Base-by-base conservation (phyloP, 2,329 filamentous ascomycete genomes). In the Diaporthe longicolla region DNA sequence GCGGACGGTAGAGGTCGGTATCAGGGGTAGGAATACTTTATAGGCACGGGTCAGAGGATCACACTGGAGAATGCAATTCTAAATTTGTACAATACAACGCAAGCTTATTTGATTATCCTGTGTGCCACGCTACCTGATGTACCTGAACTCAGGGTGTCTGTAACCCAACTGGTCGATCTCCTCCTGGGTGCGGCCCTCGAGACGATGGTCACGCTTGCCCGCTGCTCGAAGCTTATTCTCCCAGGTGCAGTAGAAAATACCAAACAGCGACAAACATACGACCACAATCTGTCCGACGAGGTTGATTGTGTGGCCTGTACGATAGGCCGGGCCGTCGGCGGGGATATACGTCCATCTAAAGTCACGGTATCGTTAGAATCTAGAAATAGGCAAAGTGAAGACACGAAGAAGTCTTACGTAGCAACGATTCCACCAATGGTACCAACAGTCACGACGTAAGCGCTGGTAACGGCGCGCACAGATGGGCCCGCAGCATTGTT, bases 401-500 rank as follows among this genome's bases (percentile, higher is more conserved):
- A 43, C 1, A 5, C 9, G 7, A 6, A 15, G 19, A n/a, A 29
- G 8, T 81, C 84, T 80, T 81, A 89, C 80, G 88, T 89, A 43
- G 89, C 87, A 3, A 91, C 81, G 54, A 91, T 88, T 35, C 89
- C 89, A 52, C 89, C 89, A 15, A 88, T 82, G 0, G 88, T 90
- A 15, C 89, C 89, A 3, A 91, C 78, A 0, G 83, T 85, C 15
- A 89, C 87, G 50, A 91, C 87, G 75, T 88, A 91, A 4, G 84
- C 89, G 29, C 87, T 85, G 0, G 88, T 85, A 0, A 91, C 87
- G 6, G 89, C 89, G 32, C 89, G 85, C 1, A 91, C 83, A 13
- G 88, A 85, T 0, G 89, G 89, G 0, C 89, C 89, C 0, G 87
- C 86, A 0, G 89, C 85, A 76, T 91, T 91, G 79, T 91, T 91